These are phyloP conservation scores for Cunninghamia lanceolata DNA, from an alignment of 75 land plant genomes.

Conservation along the genomic window DNA sequence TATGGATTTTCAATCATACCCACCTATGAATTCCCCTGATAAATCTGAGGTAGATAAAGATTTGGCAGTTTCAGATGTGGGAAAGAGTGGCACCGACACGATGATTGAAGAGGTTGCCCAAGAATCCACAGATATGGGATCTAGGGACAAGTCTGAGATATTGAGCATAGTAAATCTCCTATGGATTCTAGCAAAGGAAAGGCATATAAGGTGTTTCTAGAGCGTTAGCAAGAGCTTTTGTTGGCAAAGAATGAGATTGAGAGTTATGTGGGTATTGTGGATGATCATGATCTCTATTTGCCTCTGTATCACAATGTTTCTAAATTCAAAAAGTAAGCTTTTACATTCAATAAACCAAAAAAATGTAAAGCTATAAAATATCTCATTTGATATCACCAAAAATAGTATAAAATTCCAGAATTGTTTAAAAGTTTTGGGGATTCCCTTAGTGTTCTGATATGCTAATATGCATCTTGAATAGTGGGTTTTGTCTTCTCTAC, in stretches of 20 bases:
- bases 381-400: background rate
- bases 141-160: background rate
- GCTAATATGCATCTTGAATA: background rate
- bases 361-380: background rate
- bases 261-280: background rate
- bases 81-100: background rate
- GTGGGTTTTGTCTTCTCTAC: background rate
- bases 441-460: background rate
- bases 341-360: background rate
- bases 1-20: no score
- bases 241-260: constrained; percentile 4
- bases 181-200: background rate
- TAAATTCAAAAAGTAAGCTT: constrained; percentile 17
- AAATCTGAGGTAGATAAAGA: no score
- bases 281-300: background rate
- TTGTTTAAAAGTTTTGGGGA: background rate
- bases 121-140: background rate
- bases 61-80: background rate
- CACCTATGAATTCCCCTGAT: no score
- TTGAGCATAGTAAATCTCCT: background rate
- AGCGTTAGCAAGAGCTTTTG: background rate
- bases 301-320: constrained; percentile 18
- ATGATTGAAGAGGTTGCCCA: background rate
- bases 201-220: background rate
- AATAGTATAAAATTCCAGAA: background rate